phyloP scores from a whole-genome alignment of 345 rosid genomes.

The Eutrema japonicum region DNA sequence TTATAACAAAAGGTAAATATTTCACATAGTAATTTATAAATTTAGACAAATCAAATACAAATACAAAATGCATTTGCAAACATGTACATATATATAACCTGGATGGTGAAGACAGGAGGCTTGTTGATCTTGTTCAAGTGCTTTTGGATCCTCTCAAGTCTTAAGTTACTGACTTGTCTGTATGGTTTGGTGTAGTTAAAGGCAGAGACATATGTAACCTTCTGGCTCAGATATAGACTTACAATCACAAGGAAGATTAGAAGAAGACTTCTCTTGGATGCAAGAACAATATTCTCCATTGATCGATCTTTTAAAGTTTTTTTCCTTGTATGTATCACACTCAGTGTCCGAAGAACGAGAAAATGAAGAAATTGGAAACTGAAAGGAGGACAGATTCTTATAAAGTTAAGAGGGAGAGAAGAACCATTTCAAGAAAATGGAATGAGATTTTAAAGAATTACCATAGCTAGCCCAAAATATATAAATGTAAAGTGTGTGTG shows the following conservation, averaged over 20 bases:
- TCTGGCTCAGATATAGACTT: conserved; percentile 36
- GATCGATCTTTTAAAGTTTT: conserved; percentile 28
- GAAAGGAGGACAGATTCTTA: conserved; percentile 25
- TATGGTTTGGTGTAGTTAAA: conserved; percentile 53
- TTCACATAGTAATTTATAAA: not conserved
- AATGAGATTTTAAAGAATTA: conserved; percentile 30
- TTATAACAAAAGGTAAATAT: conserved; percentile 11
- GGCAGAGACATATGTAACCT: conserved; percentile 42
- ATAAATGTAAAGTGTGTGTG: conserved; percentile 31
- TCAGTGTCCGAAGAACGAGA: conserved; percentile 49
- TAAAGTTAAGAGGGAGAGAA: conserved; percentile 11
- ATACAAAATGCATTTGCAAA: conserved; percentile 19
- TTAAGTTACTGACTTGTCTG: conserved; percentile 72
- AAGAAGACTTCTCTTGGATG: conserved; percentile 36
- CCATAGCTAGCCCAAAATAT: conserved; percentile 31
- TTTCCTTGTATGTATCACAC: conserved; percentile 47
- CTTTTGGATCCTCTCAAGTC: conserved; percentile 75
- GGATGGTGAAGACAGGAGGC: conserved; percentile 73
- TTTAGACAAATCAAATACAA: not conserved
- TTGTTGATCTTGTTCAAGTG: conserved; percentile 88
- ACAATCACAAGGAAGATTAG: conserved; percentile 34
- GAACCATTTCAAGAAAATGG: conserved; percentile 38
- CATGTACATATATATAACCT: conserved; percentile 51
- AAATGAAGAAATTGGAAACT: conserved; percentile 39
- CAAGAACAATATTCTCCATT: conserved; percentile 29